phyloP scores from a whole-genome alignment of 2,329 filamentous ascomycete species.

The Stemphylium lycopersici region DNA sequence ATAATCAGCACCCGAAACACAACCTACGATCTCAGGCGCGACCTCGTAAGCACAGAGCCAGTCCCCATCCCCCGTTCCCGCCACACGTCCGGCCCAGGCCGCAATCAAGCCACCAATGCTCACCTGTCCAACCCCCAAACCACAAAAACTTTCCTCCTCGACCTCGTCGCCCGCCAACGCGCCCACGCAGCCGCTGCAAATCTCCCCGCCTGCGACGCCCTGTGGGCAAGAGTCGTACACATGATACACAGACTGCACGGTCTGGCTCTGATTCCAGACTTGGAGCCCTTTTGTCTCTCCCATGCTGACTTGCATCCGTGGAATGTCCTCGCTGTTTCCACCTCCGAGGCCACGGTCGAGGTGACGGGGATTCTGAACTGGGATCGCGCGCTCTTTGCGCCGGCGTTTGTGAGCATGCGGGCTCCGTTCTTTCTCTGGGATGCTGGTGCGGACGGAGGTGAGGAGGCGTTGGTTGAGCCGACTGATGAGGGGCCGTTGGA shows the following conservation, averaged over 20 bases:
- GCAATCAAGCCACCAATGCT: not conserved
- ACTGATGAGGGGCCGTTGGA: not conserved
- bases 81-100: too few relatives aligned
- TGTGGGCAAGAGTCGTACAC: not conserved
- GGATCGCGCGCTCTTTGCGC: constrained; percentile 30
- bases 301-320: not conserved
- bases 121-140: not conserved
- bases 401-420: constrained; percentile 20
- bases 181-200: not conserved
- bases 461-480: too few relatives aligned
- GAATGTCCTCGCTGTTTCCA: not conserved
- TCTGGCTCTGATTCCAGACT: not conserved
- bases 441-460: not conserved
- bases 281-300: not conserved
- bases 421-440: constrained; percentile 29
- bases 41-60: not conserved
- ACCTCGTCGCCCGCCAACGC: not conserved
- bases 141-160: not conserved
- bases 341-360: not conserved
- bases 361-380: constrained; percentile 34
- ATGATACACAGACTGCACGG: not conserved
- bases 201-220: not conserved
- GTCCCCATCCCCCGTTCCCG: not conserved
- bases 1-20: not conserved
- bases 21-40: not conserved